Percentiles rank a stretch among this genome's conserved stretches.
Evolutionary conservation across 2,329 filamentous ascomycete species (phyloP).

Genomic region (Beauveria medogensis): DNA sequence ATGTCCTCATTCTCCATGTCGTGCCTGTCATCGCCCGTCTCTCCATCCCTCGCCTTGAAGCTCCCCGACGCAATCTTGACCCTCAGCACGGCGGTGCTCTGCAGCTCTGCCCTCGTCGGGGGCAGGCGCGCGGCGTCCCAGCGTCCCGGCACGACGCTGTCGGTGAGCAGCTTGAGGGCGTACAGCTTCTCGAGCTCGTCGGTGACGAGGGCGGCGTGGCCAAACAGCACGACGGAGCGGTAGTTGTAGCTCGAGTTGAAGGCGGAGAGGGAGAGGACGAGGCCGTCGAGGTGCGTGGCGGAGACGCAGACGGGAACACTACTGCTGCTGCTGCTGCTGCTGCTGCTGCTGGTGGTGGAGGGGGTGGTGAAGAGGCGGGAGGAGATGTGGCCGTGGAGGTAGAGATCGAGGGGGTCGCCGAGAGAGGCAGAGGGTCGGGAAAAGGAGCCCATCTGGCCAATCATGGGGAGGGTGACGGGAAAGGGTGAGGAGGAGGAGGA

Average conservation of each 20-base stretch:
- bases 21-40: constrained; percentile 46
- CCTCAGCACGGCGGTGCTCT: constrained; percentile 63
- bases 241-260: constrained; percentile 84
- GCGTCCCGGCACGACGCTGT: constrained; percentile 60
- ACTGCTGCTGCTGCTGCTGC: not conserved
- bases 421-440: constrained; percentile 49
- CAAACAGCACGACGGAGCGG: constrained; percentile 71
- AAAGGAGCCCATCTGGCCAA: constrained; percentile 73
- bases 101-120: constrained; percentile 65
- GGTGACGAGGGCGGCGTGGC: constrained; percentile 60
- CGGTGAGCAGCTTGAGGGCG: constrained; percentile 71
- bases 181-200: constrained; percentile 64
- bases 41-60: constrained; percentile 63
- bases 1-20: constrained; percentile 38
- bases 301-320: constrained; percentile 66
- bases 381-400: constrained; percentile 79
- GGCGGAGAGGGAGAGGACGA: constrained; percentile 71
- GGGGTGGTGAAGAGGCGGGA: constrained; percentile 66
- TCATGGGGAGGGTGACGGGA: constrained; percentile 74
- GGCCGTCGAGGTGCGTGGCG: constrained; percentile 68
- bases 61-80: constrained; percentile 63
- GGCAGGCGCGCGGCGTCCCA: constrained; percentile 64
- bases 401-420: constrained; percentile 62
- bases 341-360: constrained; percentile 1
- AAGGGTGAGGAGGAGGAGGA: constrained; percentile 55